Percentiles rank a stretch among this genome's conserved stretches.
phyloP scores from a whole-genome alignment of 2,329 filamentous ascomycete species.

The Aspergillus fructus region DNA sequence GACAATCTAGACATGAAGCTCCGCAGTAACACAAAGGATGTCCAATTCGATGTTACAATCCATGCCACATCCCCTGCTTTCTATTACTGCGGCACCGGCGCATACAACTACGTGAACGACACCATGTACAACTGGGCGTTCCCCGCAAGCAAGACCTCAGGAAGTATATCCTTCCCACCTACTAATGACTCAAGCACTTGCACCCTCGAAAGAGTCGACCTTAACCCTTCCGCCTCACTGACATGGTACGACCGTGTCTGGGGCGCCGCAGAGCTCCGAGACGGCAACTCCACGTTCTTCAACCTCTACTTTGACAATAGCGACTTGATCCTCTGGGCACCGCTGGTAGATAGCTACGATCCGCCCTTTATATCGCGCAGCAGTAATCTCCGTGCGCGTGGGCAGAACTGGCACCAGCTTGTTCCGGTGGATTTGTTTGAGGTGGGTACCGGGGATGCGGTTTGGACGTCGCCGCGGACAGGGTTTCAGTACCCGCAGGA shows the following conservation, averaged over 20 bases:
- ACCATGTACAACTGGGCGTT: neutral
- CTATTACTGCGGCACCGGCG: neutral
- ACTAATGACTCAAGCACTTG: no score
- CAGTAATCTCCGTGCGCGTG: neutral
- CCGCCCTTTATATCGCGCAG: neutral
- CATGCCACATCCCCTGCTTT: neutral
- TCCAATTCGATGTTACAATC: neutral
- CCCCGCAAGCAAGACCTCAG: neutral
- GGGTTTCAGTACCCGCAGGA: neutral
- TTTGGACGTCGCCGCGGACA: neutral
- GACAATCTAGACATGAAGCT: neutral
- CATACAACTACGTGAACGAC: neutral
- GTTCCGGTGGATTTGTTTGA: neutral
- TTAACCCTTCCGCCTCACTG: neutral
- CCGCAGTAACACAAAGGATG: neutral
- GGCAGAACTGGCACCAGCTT: neutral
- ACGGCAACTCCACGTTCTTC: neutral
- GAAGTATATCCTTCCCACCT: neutral
- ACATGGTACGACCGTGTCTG: constrained; percentile 1
- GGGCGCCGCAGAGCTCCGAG: neutral
- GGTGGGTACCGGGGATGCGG: neutral
- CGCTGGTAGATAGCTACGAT: neutral
- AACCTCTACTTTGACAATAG: neutral
- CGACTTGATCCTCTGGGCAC: neutral
- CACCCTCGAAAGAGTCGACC: neutral